phyloP scores from a whole-genome alignment of 257 asterid species.

The Rhazya stricta region DNA sequence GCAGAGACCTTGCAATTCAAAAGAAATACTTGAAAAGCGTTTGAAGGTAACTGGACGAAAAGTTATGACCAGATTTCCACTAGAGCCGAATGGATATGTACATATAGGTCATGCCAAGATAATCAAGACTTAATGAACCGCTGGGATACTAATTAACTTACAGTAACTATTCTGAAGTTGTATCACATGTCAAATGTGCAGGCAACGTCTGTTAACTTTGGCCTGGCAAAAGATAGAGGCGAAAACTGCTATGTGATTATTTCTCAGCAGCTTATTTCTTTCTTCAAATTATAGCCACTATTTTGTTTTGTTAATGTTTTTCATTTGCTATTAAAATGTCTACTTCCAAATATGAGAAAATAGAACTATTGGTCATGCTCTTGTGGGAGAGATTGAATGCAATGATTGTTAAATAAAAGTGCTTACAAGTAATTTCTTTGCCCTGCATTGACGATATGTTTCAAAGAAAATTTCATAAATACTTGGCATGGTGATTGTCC shows the following conservation, averaged over 20 bases:
- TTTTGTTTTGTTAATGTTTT: not conserved
- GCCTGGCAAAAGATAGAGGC: constrained; percentile 88
- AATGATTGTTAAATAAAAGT: not conserved
- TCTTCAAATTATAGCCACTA: constrained; percentile 6
- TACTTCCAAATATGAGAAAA: not conserved
- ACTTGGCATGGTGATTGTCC: not conserved
- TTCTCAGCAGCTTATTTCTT: constrained; percentile 15
- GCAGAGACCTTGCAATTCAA: constrained; percentile 80
- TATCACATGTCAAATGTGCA: constrained; percentile 19
- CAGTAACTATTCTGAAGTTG: not conserved
- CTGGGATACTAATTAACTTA: constrained; percentile 4
- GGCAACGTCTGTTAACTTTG: constrained; percentile 99
- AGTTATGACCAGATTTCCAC: constrained; percentile 89
- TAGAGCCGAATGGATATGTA: constrained; percentile 95
- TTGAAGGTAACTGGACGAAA: constrained; percentile 70
- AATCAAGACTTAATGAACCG: constrained; percentile 18
- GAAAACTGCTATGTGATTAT: constrained; percentile 73
- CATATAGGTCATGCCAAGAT: constrained; percentile 99
- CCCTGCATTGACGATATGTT: not conserved
- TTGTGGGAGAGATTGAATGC: not conserved
- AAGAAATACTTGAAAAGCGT: constrained; percentile 74
- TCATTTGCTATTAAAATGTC: not conserved
- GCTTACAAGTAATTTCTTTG: not conserved
- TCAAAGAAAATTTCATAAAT: not conserved
- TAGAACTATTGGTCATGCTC: not conserved